A percentile compares a stretch with the other conserved stretches of the same genome.
Evolutionary conservation across 2,329 filamentous ascomycete species (phyloP).

Genomic region (Cladophialophora immunda): DNA sequence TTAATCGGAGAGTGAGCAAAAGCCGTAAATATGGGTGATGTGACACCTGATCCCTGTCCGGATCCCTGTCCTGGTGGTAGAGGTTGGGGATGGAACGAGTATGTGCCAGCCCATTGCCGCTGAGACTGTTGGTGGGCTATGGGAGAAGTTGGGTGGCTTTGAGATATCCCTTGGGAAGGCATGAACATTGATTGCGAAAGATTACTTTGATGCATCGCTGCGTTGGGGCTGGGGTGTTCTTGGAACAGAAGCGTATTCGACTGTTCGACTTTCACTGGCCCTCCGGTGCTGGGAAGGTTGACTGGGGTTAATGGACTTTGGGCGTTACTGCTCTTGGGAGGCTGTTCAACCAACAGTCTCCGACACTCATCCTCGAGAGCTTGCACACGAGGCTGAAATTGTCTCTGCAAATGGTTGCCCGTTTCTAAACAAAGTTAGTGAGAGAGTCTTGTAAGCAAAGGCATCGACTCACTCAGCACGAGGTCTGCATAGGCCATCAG

Average conservation of each 20-base stretch:
- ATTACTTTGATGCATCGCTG: constrained; percentile 14
- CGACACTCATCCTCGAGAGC: constrained; percentile 37
- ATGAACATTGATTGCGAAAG: constrained; percentile 30
- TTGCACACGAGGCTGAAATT: constrained; percentile 39
- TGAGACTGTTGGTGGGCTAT: constrained; percentile 18
- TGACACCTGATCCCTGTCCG: constrained; percentile 22
- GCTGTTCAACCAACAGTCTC: constrained; percentile 29
- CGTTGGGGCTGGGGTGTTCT: constrained; percentile 10
- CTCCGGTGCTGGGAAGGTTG: constrained; percentile 17
- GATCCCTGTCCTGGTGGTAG: constrained; percentile 9
- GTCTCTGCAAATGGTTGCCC: constrained; percentile 37
- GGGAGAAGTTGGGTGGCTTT: constrained; percentile 27
- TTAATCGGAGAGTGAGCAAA: constrained; percentile 18
- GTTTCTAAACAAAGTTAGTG: constrained; percentile 30
- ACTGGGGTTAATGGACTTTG: constrained; percentile 17
- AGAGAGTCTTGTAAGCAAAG: neutral
- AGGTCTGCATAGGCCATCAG: constrained; percentile 41
- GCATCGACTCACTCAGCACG: constrained; percentile 34
- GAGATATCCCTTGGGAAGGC: constrained; percentile 19
- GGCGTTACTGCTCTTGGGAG: constrained; percentile 16
- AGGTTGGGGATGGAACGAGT: constrained; percentile 27
- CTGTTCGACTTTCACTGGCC: constrained; percentile 17
- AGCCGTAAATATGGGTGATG: constrained; percentile 26
- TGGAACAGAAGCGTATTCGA: constrained; percentile 10
- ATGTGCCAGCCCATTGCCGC: constrained; percentile 26